These are phyloP conservation scores for Trichoderma atrobrunneum DNA, from an alignment of 2,329 filamentous ascomycete species.

Conservation along the genomic window DNA sequence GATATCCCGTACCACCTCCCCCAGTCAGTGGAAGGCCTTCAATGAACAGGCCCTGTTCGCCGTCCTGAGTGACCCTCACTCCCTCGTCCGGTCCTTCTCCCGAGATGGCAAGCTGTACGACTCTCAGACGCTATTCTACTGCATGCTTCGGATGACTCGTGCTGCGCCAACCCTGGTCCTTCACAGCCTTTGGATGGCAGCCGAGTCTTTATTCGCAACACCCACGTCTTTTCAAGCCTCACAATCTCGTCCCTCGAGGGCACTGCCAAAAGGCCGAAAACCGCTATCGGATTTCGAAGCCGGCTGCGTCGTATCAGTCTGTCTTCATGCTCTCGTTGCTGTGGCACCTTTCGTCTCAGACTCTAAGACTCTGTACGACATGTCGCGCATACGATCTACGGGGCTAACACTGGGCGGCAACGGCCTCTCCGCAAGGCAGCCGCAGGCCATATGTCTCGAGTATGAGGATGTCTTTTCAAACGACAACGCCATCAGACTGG, in stretches of 20 bases:
- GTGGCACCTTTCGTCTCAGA: conserved; percentile 51
- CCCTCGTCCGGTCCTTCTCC: conserved; percentile 57
- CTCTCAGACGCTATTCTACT: conserved; percentile 62
- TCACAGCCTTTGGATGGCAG: conserved; percentile 62
- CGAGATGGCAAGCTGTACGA: conserved; percentile 52
- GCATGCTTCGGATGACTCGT: conserved; percentile 58
- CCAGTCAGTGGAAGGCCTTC: conserved; percentile 56
- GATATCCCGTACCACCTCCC: conserved; percentile 18
- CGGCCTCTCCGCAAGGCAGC: conserved; percentile 46
- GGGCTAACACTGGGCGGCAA: conserved; percentile 49
- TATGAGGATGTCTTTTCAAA: conserved; percentile 64
- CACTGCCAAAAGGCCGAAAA: conserved; percentile 9
- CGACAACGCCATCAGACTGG: conserved; percentile 57
- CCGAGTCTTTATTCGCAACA: conserved; percentile 56
- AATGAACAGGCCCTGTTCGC: conserved; percentile 64
- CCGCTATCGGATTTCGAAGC: conserved; percentile 46
- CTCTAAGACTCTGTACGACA: conserved; percentile 50
- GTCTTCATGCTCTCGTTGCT: conserved; percentile 61
- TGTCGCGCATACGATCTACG: conserved; percentile 58
- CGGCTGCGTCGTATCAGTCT: conserved; percentile 55
- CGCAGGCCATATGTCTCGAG: conserved; percentile 51
- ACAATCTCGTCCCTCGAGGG: conserved; percentile 29
- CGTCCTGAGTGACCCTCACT: conserved; percentile 56
- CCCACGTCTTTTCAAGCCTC: conserved; percentile 45
- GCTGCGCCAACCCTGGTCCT: conserved; percentile 58